phyloP scores from a whole-genome alignment of 495 filamentous ascomycete genomes.

The Neurospora terricola region DNA sequence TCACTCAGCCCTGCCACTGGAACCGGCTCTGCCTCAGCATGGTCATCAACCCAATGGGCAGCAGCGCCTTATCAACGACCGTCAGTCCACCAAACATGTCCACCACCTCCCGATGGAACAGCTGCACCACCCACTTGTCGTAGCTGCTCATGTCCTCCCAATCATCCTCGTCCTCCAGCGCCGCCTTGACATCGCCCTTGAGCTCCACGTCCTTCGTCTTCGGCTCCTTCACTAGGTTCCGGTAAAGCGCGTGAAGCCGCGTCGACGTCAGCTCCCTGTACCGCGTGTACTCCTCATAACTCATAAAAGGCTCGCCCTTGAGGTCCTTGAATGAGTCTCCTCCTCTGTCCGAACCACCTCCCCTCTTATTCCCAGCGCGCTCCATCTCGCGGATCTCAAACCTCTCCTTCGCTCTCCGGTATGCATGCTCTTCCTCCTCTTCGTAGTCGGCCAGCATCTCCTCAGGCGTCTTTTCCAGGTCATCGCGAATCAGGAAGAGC shows the following conservation, averaged over 20 bases:
- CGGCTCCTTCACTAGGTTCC: constrained; percentile 8
- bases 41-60: constrained; percentile 43
- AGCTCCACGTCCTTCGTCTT: neutral
- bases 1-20: constrained; percentile 16
- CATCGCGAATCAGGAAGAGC: constrained; percentile 7
- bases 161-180: constrained; percentile 6
- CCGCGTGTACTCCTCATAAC: constrained; percentile 35
- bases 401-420: constrained; percentile 32
- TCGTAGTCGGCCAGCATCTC: constrained; percentile 10
- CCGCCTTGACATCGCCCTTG: constrained; percentile 7
- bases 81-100: constrained; percentile 38
- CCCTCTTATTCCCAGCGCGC: neutral
- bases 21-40: constrained; percentile 32
- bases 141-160: constrained; percentile 20
- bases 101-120: constrained; percentile 42
- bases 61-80: constrained; percentile 40
- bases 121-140: constrained; percentile 38
- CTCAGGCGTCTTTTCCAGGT: constrained; percentile 4
- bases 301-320: constrained; percentile 29
- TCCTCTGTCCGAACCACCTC: neutral
- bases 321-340: constrained; percentile 9
- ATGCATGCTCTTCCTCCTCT: constrained; percentile 23
- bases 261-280: constrained; percentile 32
- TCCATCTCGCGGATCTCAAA: neutral
- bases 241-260: constrained; percentile 6